Percentiles rank a stretch among this genome's conserved stretches.
These are phyloP conservation scores for Wallacemonas sp. DNA, from an alignment of 208 protist species.

Conservation along the genomic window DNA sequence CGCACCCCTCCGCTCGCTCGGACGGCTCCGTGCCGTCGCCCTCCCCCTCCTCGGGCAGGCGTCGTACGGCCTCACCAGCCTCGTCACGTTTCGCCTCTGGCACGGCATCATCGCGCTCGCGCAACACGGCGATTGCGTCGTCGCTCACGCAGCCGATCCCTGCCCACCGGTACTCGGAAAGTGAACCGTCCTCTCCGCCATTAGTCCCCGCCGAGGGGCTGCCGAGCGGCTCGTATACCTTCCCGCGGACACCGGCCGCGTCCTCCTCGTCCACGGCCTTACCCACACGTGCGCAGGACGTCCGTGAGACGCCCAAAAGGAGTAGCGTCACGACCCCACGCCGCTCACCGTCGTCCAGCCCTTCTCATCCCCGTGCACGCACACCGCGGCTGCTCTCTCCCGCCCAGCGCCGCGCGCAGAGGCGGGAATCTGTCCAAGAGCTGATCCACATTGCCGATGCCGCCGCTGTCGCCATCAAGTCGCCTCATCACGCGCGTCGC, in stretches of 20 bases:
- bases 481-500: too few relatives aligned
- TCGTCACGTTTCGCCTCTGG: constrained; percentile 1
- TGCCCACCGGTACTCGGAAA: constrained; percentile 7
- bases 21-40: neutral
- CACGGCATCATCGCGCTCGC: neutral
- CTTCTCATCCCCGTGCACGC: too few relatives aligned
- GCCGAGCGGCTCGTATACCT: too few relatives aligned
- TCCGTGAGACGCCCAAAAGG: too few relatives aligned
- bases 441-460: constrained; percentile 8
- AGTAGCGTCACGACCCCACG: too few relatives aligned
- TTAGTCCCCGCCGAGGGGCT: too few relatives aligned
- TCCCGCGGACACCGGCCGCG: too few relatives aligned
- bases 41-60: neutral
- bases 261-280: too few relatives aligned
- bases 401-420: constrained; percentile 1
- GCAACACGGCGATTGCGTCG: constrained; percentile 7
- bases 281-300: too few relatives aligned
- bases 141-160: constrained; percentile 4
- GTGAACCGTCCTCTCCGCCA: too few relatives aligned
- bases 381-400: neutral
- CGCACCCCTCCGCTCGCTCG: too few relatives aligned
- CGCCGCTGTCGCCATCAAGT: neutral
- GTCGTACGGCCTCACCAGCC: neutral
- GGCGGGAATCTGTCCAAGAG: constrained; percentile 4
- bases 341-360: too few relatives aligned